Percentiles rank a stretch among this genome's conserved stretches.
Conservation (phyloP, 2,329 filamentous ascomycete genomes). For the Arthrobotrys sphaeroides region DNA sequence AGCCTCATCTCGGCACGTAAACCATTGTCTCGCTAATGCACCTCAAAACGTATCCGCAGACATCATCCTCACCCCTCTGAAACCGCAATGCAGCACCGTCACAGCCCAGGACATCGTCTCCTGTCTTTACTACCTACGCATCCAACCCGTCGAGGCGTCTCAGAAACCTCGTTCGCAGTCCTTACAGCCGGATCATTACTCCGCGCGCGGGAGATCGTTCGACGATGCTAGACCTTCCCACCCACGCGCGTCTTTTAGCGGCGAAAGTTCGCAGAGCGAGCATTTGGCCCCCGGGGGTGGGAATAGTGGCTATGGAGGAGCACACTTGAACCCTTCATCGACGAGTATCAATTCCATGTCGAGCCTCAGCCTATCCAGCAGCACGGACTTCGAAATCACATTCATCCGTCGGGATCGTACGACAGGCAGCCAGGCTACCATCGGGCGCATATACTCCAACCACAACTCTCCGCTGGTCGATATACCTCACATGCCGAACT, state of each 20-base stretch:
- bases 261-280: conserved; percentile 33
- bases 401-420: conserved; percentile 38
- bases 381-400: conserved; percentile 46
- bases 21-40: conserved; percentile 48
- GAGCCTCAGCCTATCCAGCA: not conserved
- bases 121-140: conserved; percentile 90
- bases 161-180: conserved; percentile 39
- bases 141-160: conserved; percentile 65
- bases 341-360: conserved; percentile 1
- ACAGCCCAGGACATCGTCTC: conserved; percentile 85
- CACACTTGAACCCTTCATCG: not conserved
- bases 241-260: conserved; percentile 37
- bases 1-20: conserved; percentile 3
- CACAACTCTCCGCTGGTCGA: conserved; percentile 22
- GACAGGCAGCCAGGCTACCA: conserved; percentile 21
- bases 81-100: conserved; percentile 87
- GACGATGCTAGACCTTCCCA: conserved; percentile 27
- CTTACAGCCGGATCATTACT: conserved; percentile 19
- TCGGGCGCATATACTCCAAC: conserved; percentile 48
- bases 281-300: conserved; percentile 13
- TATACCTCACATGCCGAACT: conserved; percentile 32
- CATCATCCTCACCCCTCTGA: conserved; percentile 89
- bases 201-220: conserved; percentile 12
- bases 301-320: not conserved
- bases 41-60: conserved; percentile 66